phyloP scores from a whole-genome alignment of 306 rosid species.

The Neltuma alba region DNA sequence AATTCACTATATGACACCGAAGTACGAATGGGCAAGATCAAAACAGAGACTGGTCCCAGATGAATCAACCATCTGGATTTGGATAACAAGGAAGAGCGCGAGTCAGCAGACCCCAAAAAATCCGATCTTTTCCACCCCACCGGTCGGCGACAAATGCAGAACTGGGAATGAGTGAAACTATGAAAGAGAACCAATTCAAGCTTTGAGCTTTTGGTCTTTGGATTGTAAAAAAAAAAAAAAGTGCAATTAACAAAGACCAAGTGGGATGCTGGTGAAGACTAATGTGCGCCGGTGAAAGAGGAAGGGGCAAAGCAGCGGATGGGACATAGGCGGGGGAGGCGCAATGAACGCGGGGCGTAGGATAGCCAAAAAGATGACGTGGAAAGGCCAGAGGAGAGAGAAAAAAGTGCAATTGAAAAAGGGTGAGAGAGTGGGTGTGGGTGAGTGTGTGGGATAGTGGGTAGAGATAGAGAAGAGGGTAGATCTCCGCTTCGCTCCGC shows the following conservation, averaged over 20 bases:
- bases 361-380: slow-evolving; percentile 33
- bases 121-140: not conserved
- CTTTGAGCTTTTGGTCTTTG: not conserved
- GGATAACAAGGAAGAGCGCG: slow-evolving; percentile 43
- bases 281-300: slow-evolving; percentile 29
- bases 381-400: slow-evolving; percentile 35
- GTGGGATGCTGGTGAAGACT: not conserved
- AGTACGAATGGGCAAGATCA: slow-evolving; percentile 6
- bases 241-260: not conserved
- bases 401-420: slow-evolving; percentile 45
- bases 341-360: not conserved
- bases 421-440: not conserved
- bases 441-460: slow-evolving; percentile 47
- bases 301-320: not conserved
- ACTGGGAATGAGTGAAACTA: not conserved
- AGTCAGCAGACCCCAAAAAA: slow-evolving; percentile 33
- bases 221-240: not conserved
- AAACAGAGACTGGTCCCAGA: not conserved
- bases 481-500: slow-evolving; percentile 58
- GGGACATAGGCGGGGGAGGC: not conserved
- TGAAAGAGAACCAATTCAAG: not conserved
- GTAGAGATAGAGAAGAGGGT: slow-evolving; percentile 54
- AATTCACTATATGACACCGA: not conserved
- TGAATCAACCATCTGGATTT: slow-evolving; percentile 22
- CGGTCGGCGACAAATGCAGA: not conserved